These are phyloP conservation scores for Candida sp. DNA, from an alignment of 1,139 yeast species.

Conservation along the genomic window DNA sequence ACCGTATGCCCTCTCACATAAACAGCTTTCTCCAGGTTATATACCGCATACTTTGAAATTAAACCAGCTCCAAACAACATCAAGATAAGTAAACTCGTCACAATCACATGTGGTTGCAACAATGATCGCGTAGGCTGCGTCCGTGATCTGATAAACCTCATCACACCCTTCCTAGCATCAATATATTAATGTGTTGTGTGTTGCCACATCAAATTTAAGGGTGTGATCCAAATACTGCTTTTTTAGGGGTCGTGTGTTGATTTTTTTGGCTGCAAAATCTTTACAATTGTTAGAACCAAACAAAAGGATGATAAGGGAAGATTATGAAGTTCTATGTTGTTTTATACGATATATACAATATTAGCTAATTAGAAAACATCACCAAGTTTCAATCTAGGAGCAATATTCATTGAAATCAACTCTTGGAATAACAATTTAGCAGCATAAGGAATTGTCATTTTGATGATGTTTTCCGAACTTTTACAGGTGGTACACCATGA, in stretches of 20 bases:
- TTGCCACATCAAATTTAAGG: not conserved
- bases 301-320: not conserved
- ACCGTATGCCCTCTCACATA: not conserved
- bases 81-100: slow-evolving; percentile 1
- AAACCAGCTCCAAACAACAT: not conserved
- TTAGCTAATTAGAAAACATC: slow-evolving; percentile 57
- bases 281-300: not conserved
- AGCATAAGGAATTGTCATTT: slow-evolving; percentile 98
- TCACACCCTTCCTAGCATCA: not conserved
- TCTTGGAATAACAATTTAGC: slow-evolving; percentile 96
- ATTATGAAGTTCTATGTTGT: too few species aligned
- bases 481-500: slow-evolving; percentile 98
- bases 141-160: not conserved
- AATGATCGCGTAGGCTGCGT: not conserved
- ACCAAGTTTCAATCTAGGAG: slow-evolving; percentile 87
- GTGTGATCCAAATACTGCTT: not conserved
- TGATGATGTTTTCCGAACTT: slow-evolving; percentile 79
- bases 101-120: not conserved
- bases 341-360: not conserved
- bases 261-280: not conserved
- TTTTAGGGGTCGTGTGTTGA: not conserved
- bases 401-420: slow-evolving; percentile 93
- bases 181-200: not conserved
- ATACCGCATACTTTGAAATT: not conserved
- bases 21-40: not conserved